A percentile compares a stretch with the other conserved stretches of the same genome.
These are phyloP conservation scores for Diaporthe sp. DNA, from an alignment of 2,329 filamentous ascomycete species.

Conservation along the genomic window DNA sequence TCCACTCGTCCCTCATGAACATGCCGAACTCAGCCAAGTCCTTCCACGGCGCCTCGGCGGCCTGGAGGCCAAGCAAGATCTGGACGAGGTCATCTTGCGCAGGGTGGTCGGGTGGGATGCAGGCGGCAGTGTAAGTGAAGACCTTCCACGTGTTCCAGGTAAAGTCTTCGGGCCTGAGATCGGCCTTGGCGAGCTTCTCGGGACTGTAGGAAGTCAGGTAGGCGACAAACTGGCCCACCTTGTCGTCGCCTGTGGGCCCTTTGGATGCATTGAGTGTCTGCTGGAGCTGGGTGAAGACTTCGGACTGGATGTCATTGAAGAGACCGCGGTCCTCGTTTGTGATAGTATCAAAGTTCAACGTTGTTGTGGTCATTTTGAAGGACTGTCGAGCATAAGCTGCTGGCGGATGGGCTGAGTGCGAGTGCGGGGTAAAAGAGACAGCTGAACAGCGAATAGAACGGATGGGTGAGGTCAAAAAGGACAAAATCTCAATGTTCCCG, in stretches of 20 bases:
- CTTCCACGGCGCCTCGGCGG: slow-evolving; percentile 10
- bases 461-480: not conserved
- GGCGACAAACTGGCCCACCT: not conserved
- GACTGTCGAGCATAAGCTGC: not conserved
- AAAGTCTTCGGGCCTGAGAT: not conserved
- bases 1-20: slow-evolving; percentile 3
- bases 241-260: not conserved
- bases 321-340: not conserved
- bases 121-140: not conserved
- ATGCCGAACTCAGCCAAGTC: not conserved
- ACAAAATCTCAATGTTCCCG: not conserved
- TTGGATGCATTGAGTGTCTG: not conserved
- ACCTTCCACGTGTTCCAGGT: not conserved
- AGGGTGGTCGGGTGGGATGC: not conserved
- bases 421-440: not conserved
- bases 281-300: not conserved
- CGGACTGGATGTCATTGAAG: not conserved
- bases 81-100: slow-evolving; percentile 8
- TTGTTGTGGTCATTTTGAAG: not conserved
- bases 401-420: not conserved
- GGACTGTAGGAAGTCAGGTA: slow-evolving; percentile 21
- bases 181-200: not conserved
- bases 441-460: not conserved
- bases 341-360: not conserved
- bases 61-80: slow-evolving; percentile 6